A percentile compares a stretch with the other conserved stretches of the same genome.
Conservation (phyloP, 2,329 filamentous ascomycete genomes). For the Fusarium agapanthi region DNA sequence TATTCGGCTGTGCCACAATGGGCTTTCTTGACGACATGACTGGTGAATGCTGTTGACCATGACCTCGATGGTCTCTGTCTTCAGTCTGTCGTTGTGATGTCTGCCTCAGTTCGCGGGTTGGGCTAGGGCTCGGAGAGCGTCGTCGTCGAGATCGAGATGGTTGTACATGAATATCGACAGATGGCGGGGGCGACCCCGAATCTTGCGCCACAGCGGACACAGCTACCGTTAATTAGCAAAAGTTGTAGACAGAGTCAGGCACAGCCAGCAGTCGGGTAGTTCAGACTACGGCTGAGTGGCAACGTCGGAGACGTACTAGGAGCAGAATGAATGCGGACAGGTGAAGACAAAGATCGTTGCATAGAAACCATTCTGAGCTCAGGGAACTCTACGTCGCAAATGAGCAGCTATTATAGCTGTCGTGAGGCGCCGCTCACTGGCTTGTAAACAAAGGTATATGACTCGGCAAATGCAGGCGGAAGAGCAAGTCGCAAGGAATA, state of each 20-base stretch:
- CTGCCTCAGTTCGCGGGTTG: slow-evolving; percentile 55
- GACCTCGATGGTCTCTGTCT: slow-evolving; percentile 51
- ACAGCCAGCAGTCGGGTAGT: slow-evolving; percentile 3
- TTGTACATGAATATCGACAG: slow-evolving; percentile 61
- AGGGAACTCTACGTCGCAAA: slow-evolving; percentile 44
- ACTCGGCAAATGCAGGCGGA: slow-evolving; percentile 6
- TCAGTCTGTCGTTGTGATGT: slow-evolving; percentile 55
- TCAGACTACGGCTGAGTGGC: slow-evolving; percentile 5
- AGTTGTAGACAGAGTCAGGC: slow-evolving; percentile 3
- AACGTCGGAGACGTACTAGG: slow-evolving; percentile 62
- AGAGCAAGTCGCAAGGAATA: slow-evolving; percentile 15
- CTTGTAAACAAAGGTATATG: slow-evolving; percentile 25
- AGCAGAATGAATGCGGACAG: slow-evolving; percentile 65
- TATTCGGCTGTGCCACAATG: slow-evolving; percentile 57
- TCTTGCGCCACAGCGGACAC: slow-evolving; percentile 45
- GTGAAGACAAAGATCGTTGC: slow-evolving; percentile 70
- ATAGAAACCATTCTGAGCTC: slow-evolving; percentile 68
- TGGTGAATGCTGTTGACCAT: slow-evolving; percentile 49
- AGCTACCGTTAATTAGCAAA: slow-evolving; percentile 47
- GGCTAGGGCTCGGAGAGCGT: slow-evolving; percentile 64
- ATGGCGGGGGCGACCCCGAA: slow-evolving; percentile 65
- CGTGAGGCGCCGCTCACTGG: slow-evolving; percentile 39
- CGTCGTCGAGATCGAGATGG: slow-evolving; percentile 59
- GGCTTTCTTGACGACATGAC: slow-evolving; percentile 56
- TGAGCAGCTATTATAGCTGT: slow-evolving; percentile 49